These are phyloP conservation scores for Euryodendron excelsum DNA, from an alignment of 148 eudicot species.

Conservation along the genomic window DNA sequence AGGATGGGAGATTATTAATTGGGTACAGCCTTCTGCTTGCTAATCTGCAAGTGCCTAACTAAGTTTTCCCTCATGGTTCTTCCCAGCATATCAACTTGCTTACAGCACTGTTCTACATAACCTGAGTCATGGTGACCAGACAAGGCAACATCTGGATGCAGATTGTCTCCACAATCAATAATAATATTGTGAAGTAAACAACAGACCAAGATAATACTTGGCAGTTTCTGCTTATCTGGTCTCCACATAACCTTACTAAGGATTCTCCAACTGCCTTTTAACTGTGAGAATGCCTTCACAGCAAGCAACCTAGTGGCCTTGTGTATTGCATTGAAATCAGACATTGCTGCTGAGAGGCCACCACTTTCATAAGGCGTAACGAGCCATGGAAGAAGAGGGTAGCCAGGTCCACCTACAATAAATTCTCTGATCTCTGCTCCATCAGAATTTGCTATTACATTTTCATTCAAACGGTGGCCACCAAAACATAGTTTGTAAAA, in stretches of 20 bases:
- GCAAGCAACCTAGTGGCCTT: constrained; percentile 68
- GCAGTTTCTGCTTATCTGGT: constrained; percentile 89
- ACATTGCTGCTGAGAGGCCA: constrained; percentile 12
- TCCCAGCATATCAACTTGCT: constrained; percentile 55
- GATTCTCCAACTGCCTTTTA: constrained; percentile 93
- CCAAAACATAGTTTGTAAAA: constrained; percentile 69
- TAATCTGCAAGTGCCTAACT: constrained; percentile 50
- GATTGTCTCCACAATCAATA: constrained; percentile 65
- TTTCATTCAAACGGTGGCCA: constrained; percentile 66
- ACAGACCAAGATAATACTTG: constrained; percentile 86
- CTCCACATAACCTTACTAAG: constrained; percentile 99
- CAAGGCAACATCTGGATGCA: constrained; percentile 53
- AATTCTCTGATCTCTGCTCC: constrained; percentile 66
- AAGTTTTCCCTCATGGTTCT: constrained; percentile 54
- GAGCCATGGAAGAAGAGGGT: constrained; percentile 96
- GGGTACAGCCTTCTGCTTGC: constrained; percentile 23
- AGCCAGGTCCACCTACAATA: constrained; percentile 65
- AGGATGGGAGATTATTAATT: neutral
- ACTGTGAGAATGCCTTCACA: constrained; percentile 61
- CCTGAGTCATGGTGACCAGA: constrained; percentile 67
- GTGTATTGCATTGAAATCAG: constrained; percentile 43
- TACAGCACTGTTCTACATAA: constrained; percentile 51
- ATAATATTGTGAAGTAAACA: constrained; percentile 93
- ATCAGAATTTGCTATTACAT: constrained; percentile 18
- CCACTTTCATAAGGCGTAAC: constrained; percentile 54